A percentile compares a stretch with the other conserved stretches of the same genome.
These are phyloP conservation scores for Hirschioporus abietinus DNA, from an alignment of 768 basidiomycete genomes.

Conservation along the genomic window DNA sequence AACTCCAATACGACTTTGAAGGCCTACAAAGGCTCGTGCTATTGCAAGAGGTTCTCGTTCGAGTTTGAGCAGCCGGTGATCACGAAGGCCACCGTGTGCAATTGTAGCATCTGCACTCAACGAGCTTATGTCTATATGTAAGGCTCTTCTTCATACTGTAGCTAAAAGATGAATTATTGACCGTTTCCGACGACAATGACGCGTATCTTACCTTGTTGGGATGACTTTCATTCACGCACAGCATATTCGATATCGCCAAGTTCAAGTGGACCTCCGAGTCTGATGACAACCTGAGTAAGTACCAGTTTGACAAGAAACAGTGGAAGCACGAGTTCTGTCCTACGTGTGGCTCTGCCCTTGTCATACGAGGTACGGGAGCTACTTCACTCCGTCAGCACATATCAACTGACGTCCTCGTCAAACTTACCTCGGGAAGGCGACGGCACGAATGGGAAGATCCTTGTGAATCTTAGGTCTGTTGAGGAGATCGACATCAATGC, in stretches of 20 bases:
- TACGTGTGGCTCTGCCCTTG: neutral
- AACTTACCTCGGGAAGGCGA: too few species aligned
- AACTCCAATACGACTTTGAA: neutral
- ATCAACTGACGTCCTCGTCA: too few species aligned
- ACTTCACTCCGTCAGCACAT: too few species aligned
- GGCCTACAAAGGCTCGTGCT: neutral
- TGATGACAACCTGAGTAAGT: neutral
- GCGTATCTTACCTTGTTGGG: neutral
- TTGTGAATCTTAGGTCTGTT: too few species aligned
- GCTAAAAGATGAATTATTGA: too few species aligned
- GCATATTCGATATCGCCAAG: neutral
- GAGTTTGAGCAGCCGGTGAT: neutral
- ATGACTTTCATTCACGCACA: neutral
- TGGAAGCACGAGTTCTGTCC: constrained; percentile 2
- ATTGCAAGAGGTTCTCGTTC: constrained; percentile 1
- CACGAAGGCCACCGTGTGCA: neutral
- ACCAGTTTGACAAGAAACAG: neutral
- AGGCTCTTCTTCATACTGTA: neutral
- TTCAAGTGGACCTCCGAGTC: neutral
- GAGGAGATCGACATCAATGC: too few species aligned
- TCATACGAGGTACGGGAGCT: too few species aligned
- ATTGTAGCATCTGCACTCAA: constrained; percentile 1
- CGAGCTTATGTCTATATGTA: neutral
- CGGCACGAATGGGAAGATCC: too few species aligned
- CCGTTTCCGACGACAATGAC: too few species aligned